A percentile compares a stretch with the other conserved stretches of the same genome.
phyloP scores from a whole-genome alignment of 2,329 filamentous ascomycete species.

The Atkinsonella texensis region DNA sequence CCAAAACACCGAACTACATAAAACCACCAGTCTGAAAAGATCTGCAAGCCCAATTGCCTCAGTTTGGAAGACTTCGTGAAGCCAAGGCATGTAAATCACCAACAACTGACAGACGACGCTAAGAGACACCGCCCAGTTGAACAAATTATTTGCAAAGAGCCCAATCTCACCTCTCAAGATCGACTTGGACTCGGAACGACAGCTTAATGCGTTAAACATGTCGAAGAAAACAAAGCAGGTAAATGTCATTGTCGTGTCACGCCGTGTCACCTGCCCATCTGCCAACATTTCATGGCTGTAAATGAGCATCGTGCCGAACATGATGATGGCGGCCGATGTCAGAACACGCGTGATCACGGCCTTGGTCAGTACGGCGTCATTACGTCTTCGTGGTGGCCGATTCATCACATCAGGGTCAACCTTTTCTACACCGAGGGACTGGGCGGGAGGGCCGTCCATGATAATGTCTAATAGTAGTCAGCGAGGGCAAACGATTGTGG shows the following conservation, averaged over 20 bases:
- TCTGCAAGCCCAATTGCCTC: constrained; percentile 69
- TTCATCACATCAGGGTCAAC: constrained; percentile 93
- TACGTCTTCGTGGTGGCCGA: constrained; percentile 70
- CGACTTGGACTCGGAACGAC: constrained; percentile 83
- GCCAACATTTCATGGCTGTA: constrained; percentile 85
- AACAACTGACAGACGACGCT: constrained; percentile 75
- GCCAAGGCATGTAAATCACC: constrained; percentile 88
- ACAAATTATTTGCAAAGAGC: constrained; percentile 78
- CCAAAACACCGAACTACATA: constrained; percentile 91
- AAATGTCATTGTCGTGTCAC: constrained; percentile 98
- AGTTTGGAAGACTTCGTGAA: constrained; percentile 93
- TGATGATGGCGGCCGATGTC: constrained; percentile 79
- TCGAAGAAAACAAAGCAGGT: constrained; percentile 98
- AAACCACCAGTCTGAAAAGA: constrained; percentile 55
- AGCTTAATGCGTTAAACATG: constrained; percentile 97
- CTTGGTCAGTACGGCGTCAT: constrained; percentile 81
- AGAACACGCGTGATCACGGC: constrained; percentile 74
- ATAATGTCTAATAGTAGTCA: constrained; percentile 63
- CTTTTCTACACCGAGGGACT: constrained; percentile 89
- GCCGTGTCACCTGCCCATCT: constrained; percentile 72
- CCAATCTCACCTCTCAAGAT: constrained; percentile 76
- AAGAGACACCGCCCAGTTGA: constrained; percentile 88
- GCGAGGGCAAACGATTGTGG: background rate
- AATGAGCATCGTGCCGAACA: constrained; percentile 80
- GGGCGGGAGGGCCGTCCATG: constrained; percentile 96